Evolutionary conservation across 768 basidiomycete species (phyloP).

Genomic region (Agrocybe pediades): DNA sequence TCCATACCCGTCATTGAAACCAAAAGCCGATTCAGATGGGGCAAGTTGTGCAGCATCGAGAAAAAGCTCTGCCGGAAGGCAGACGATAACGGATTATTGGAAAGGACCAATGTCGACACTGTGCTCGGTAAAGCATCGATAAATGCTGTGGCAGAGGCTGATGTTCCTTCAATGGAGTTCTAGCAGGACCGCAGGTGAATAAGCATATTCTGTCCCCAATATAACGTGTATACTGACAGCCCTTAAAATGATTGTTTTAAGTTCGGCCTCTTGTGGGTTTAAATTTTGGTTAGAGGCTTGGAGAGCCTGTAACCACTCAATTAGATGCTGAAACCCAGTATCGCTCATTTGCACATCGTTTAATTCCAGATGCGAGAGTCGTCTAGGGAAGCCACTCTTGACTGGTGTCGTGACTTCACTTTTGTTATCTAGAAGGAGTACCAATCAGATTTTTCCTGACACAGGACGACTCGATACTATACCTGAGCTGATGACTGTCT

Average conservation of each 20-base stretch:
- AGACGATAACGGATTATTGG: slow-evolving; percentile 18
- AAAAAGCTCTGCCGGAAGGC: slow-evolving; percentile 16
- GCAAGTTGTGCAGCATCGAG: slow-evolving; percentile 8
- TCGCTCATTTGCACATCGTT: slow-evolving; percentile 15
- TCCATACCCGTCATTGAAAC: slow-evolving; percentile 15
- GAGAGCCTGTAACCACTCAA: slow-evolving; percentile 15
- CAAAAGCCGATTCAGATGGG: slow-evolving; percentile 7
- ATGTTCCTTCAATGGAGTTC: slow-evolving; percentile 17
- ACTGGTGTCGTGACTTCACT: not conserved
- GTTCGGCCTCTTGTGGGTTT: not conserved
- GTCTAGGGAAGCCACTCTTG: slow-evolving; percentile 3
- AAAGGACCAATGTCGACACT: slow-evolving; percentile 10
- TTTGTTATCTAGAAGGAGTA: not conserved
- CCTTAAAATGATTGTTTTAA: slow-evolving; percentile 7
- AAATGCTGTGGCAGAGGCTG: slow-evolving; percentile 11
- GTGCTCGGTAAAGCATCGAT: slow-evolving; percentile 6
- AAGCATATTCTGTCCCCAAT: too few relatives aligned
- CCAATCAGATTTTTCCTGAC: not conserved
- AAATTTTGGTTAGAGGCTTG: not conserved
- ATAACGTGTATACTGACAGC: slow-evolving; percentile 6
- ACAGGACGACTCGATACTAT: not conserved
- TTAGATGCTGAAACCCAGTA: slow-evolving; percentile 10
- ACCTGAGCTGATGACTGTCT: not conserved
- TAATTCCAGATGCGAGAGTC: slow-evolving; percentile 9
- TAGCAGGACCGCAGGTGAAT: too few relatives aligned